Evolutionary conservation across 2,329 filamentous ascomycete species (phyloP), one percentile per base, ranked within the genome.

Genomic region (Chalaropsis thielavioides): DNA sequence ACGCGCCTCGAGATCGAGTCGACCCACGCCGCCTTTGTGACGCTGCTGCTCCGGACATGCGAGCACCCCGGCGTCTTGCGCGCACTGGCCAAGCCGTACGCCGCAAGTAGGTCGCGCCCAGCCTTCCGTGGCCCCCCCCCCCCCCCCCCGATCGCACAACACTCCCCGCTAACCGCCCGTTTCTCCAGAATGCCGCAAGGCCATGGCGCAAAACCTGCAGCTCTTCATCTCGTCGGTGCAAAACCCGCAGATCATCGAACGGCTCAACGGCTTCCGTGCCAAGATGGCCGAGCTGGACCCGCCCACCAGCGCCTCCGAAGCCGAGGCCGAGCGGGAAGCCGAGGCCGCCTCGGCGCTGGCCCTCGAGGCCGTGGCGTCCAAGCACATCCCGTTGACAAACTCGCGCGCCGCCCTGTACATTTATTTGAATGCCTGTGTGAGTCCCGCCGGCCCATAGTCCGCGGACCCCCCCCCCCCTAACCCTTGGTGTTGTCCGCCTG

Each of bases 341-440:
- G 81, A 85, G 68, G 79, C 81, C 24, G 77, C 56, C 3, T 41
- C 49, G 13, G 49, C 46, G 7, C 77, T 85, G 64, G 81, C 78
- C 0, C 72, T 84, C 46, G 81, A 83, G n/a, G 81, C 73, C 68
- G 77, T 82, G 49, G 78, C 79, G 15, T 73, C 84, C 11, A 72
- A 80, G 31, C 89, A 95, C 61, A 75, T 92, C 10, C 87, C 88
- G 2, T 78, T 84, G 38, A 78, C 86, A 60, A 90, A 89, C 69
- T 89, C 90, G 2, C 83, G 90, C 73, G 88, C 89, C 62, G 91
- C 89, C 4, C 78, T 96, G 64, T 96, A 94, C 72, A 80, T 95
- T 6, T 94, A 92, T 72, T 77, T 96, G 8, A 94, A 91, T 72
- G 85, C 90, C 64, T 81, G 88, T 72, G 88, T 94, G 77, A 69